Percentiles rank a stretch among this genome's conserved stretches.
Evolutionary conservation across 345 rosid species (phyloP).

Genomic region (Arabis alpina): DNA sequence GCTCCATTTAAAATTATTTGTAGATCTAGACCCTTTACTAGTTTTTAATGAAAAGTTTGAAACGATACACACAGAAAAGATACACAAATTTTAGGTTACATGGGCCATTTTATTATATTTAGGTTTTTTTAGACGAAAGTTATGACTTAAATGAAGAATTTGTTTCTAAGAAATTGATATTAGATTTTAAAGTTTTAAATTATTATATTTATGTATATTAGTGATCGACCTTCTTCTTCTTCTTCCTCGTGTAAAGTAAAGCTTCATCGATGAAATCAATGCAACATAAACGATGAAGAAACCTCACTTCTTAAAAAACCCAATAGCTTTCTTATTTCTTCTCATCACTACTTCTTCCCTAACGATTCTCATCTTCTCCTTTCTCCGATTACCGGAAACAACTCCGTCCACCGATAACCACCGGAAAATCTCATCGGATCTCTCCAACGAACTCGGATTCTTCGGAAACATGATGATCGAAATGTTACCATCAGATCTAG

Average conservation of each 20-base stretch:
- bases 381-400: conserved; percentile 62
- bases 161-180: too few species aligned
- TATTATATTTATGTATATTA: too few species aligned
- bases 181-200: too few species aligned
- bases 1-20: too few species aligned
- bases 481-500: conserved; percentile 80
- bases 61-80: too few species aligned
- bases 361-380: conserved; percentile 46
- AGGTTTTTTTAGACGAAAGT: too few species aligned
- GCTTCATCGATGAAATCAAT: conserved; percentile 6
- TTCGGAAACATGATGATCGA: conserved; percentile 79
- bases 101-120: too few species aligned
- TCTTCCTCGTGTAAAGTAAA: background rate
- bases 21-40: too few species aligned
- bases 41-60: too few species aligned
- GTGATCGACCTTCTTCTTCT: background rate
- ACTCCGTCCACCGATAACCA: conserved; percentile 33
- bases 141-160: too few species aligned
- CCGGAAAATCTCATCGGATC: background rate
- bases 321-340: conserved; percentile 47
- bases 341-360: conserved; percentile 57
- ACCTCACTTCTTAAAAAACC: conserved; percentile 41
- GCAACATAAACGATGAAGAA: conserved; percentile 51
- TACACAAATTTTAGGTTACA: too few species aligned
- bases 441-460: conserved; percentile 46